A percentile compares a stretch with the other conserved stretches of the same genome.
Evolutionary conservation across 768 basidiomycete genomes (phyloP).

Genomic region (Tylopilus sp.): DNA sequence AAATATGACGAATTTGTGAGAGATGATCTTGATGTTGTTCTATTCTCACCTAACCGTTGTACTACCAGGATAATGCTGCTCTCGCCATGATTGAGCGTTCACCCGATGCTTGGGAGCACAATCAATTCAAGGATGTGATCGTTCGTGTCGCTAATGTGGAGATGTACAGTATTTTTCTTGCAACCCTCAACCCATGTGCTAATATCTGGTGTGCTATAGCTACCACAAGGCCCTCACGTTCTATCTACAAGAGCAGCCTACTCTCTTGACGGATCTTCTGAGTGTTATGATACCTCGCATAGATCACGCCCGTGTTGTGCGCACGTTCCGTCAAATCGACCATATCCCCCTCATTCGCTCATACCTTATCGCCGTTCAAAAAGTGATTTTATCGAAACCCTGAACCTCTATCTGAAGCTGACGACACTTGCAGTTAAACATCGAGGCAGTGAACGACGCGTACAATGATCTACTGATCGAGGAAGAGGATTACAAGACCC

Average conservation of each 20-base stretch:
- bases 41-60: constrained; percentile 1
- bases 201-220: constrained; percentile 35
- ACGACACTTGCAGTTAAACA: constrained; percentile 69
- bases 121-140: constrained; percentile 98
- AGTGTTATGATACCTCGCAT: constrained; percentile 91
- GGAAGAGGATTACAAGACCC: constrained; percentile 97
- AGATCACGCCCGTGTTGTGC: constrained; percentile 93
- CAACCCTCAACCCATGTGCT: neutral
- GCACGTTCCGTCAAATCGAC: constrained; percentile 92
- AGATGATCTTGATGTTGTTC: neutral
- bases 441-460: constrained; percentile 96
- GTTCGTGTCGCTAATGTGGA: constrained; percentile 97
- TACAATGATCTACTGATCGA: constrained; percentile 98
- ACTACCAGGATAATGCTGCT: constrained; percentile 84
- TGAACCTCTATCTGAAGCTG: neutral
- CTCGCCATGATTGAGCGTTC: constrained; percentile 98
- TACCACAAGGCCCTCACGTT: constrained; percentile 95
- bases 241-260: constrained; percentile 93
- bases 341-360: constrained; percentile 94
- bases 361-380: constrained; percentile 96
- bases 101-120: constrained; percentile 99
- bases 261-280: constrained; percentile 87
- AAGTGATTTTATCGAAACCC: constrained; percentile 44
- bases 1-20: constrained; percentile 94
- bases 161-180: constrained; percentile 53